Evolutionary conservation across 192 early-diverging fungal genomes (phyloP).

Genomic region (Pilobolus umbonatus): DNA sequence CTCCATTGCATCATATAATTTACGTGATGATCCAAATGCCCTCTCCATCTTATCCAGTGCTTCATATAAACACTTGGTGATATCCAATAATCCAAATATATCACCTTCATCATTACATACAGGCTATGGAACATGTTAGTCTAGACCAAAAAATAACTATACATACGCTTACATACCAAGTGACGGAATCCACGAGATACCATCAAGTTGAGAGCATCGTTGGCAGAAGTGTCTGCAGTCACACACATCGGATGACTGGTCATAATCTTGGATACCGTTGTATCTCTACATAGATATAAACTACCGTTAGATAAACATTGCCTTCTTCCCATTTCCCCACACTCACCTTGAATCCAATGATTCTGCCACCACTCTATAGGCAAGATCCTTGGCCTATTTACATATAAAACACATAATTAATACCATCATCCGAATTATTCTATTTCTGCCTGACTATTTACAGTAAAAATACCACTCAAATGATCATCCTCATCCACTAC

Average conservation of each 20-base stretch:
- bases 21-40: conserved; percentile 74
- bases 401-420: neutral
- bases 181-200: conserved; percentile 80
- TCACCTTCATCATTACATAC: conserved; percentile 85
- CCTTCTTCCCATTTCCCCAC: neutral
- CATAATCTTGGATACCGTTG: conserved; percentile 82
- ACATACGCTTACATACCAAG: conserved; percentile 42
- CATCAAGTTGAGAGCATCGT: conserved; percentile 80
- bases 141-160: neutral
- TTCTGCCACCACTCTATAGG: conserved; percentile 90
- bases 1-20: conserved; percentile 75
- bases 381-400: conserved; percentile 83
- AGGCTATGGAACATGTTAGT: conserved; percentile 39
- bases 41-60: conserved; percentile 83
- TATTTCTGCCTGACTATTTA: too few relatives aligned
- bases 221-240: conserved; percentile 71
- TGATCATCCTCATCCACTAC: conserved; percentile 92
- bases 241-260: conserved; percentile 90
- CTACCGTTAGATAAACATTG: neutral
- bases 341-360: conserved; percentile 32
- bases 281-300: conserved; percentile 39
- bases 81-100: conserved; percentile 78
- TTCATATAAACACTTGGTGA: conserved; percentile 83
- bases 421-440: neutral
- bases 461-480: conserved; percentile 90